Evolutionary conservation across 352 stramenopile species (phyloP).

Genomic region (Phytophthora litchii): DNA sequence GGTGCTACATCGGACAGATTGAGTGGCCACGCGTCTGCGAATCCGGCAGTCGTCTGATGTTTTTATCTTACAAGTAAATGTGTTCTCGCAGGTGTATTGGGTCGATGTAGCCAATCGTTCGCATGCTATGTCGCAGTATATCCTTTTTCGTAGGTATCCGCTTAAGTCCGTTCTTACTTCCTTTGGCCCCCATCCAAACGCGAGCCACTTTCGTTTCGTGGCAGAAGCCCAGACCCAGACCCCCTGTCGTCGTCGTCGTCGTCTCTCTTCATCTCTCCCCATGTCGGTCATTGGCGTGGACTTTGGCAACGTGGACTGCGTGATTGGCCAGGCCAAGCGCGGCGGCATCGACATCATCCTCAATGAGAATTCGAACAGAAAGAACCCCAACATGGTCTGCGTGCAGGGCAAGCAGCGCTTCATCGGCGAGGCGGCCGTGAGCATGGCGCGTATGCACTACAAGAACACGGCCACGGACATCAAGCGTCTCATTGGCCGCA

Average conservation of each 20-base stretch:
- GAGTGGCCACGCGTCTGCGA: conserved; percentile 1
- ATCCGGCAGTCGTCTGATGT: too few relatives aligned
- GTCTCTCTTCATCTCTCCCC: conserved; percentile 9
- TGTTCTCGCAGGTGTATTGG: neutral
- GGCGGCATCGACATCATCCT: conserved; percentile 99
- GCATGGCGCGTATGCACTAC: conserved; percentile 95
- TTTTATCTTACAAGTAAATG: neutral
- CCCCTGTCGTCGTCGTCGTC: too few relatives aligned
- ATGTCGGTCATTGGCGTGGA: conserved; percentile 98
- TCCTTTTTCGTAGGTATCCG: neutral
- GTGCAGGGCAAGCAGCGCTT: conserved; percentile 92
- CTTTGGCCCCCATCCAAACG: conserved; percentile 12
- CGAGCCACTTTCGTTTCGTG: conserved; percentile 41
- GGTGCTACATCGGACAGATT: conserved; percentile 1
- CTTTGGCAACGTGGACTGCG: conserved; percentile 96
- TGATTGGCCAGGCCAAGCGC: conserved; percentile 96
- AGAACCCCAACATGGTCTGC: conserved; percentile 95
- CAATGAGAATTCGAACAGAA: conserved; percentile 99
- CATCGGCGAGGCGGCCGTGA: conserved; percentile 92
- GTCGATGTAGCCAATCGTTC: neutral
- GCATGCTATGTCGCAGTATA: conserved; percentile 10
- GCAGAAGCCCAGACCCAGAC: conserved; percentile 13
- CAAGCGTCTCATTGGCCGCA: conserved; percentile 97
- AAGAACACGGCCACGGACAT: conserved; percentile 98
- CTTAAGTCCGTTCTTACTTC: conserved; percentile 30